phyloP scores from a whole-genome alignment of 192 early-diverging fungal species.

The Kappamyces sp. region DNA sequence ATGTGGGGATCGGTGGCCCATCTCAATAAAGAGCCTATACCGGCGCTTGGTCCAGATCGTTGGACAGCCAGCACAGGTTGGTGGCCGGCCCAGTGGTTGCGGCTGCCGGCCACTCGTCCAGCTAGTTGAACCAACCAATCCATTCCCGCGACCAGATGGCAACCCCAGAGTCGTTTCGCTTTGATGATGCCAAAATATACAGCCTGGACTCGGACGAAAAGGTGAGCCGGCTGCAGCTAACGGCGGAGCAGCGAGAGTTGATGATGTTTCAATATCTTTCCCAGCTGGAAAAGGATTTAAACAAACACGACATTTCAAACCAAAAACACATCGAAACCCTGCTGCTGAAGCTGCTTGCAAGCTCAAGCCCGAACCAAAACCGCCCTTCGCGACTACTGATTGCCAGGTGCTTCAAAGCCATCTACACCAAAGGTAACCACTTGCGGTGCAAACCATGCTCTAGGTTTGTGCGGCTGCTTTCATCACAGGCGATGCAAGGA shows the following conservation, averaged over 20 bases:
- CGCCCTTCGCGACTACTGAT: constrained; percentile 67
- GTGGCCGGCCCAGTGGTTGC: too few species aligned
- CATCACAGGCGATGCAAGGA: constrained; percentile 57
- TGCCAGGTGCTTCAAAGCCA: constrained; percentile 56
- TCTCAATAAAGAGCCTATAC: too few species aligned
- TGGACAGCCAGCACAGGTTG: too few species aligned
- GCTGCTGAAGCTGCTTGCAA: constrained; percentile 63
- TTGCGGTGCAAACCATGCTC: too few species aligned
- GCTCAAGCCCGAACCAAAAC: constrained; percentile 55
- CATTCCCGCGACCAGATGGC: too few species aligned
- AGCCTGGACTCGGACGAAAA: constrained; percentile 10
- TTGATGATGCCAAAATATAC: constrained; percentile 8
- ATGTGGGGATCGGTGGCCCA: too few species aligned
- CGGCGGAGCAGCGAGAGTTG: constrained; percentile 57
- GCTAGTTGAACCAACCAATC: too few species aligned
- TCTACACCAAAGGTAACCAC: constrained; percentile 49
- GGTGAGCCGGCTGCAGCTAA: neutral
- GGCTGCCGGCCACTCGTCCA: too few species aligned
- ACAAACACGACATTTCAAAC: constrained; percentile 43
- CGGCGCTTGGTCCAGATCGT: too few species aligned
- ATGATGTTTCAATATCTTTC: constrained; percentile 89
- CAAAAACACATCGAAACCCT: constrained; percentile 72
- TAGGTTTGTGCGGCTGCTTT: too few species aligned
- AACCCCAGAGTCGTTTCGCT: constrained; percentile 1
- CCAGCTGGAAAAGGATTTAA: constrained; percentile 67